Evolutionary conservation across 2,329 filamentous ascomycete genomes (phyloP).

Genomic region (Cladosporium velox): DNA sequence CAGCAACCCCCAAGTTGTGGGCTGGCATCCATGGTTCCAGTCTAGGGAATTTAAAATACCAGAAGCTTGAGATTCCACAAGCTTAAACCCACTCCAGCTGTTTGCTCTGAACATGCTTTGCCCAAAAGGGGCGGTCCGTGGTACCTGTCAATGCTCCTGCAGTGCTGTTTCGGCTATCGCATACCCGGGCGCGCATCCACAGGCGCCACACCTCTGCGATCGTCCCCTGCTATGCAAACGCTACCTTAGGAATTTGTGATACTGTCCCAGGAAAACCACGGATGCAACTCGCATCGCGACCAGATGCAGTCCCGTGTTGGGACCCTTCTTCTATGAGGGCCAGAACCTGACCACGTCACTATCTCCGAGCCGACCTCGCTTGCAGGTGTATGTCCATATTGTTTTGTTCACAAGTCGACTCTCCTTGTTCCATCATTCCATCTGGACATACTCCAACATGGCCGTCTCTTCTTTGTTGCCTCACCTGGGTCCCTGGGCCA

Average conservation of each 20-base stretch:
- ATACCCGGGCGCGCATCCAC: neutral
- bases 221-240: neutral
- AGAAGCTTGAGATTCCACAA: neutral
- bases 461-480: neutral
- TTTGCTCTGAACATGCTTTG: neutral
- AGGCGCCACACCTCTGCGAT: neutral
- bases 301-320: neutral
- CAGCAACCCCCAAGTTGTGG: neutral
- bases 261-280: neutral
- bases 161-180: neutral
- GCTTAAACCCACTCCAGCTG: neutral
- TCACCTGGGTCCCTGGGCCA: neutral
- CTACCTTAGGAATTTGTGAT: neutral
- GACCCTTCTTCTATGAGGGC: neutral
- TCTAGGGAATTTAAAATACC: neutral
- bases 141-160: neutral
- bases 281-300: neutral
- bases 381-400: neutral
- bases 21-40: neutral
- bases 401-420: neutral
- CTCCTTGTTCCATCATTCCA: neutral
- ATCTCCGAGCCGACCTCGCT: neutral
- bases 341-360: neutral
- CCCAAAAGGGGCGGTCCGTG: neutral
- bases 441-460: neutral